These are phyloP conservation scores for Schwanniomyces occidentalis DNA, from an alignment of 805 yeast species.

Conservation along the genomic window DNA sequence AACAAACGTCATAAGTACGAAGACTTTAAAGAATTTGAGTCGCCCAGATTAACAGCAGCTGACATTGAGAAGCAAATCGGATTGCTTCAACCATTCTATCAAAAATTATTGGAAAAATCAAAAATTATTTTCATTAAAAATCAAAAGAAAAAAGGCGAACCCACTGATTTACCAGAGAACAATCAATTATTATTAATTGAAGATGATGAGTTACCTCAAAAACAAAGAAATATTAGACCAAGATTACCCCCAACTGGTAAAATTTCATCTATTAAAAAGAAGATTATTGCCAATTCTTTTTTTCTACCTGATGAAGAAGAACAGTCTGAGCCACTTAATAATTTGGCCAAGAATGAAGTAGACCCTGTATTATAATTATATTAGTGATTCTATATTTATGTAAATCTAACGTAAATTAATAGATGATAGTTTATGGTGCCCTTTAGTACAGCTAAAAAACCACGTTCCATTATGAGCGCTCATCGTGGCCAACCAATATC, in stretches of 20 bases:
- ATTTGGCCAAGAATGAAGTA: no score
- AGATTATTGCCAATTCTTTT: conserved; percentile 52
- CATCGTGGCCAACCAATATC: no score
- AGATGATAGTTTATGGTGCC: no score
- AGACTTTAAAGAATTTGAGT: conserved; percentile 60
- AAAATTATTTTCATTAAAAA: conserved; percentile 41
- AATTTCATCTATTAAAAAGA: conserved; percentile 69
- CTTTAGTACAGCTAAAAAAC: no score
- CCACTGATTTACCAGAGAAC: conserved; percentile 41
- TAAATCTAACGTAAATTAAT: no score
- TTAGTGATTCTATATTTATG: no score
- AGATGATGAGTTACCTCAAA: conserved; percentile 83
- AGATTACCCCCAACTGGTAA: conserved; percentile 91
- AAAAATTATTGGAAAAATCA: conserved; percentile 41
- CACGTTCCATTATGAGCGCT: no score
- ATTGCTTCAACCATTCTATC: conserved; percentile 54
- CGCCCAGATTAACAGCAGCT: conserved; percentile 51
- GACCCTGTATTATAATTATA: no score
- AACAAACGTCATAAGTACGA: conserved; percentile 58
- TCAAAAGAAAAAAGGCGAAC: conserved; percentile 42
- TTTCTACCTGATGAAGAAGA: conserved; percentile 45
- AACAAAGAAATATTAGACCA: conserved; percentile 71
- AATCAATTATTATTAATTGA: conserved; percentile 50
- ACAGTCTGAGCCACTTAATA: no score
- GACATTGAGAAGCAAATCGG: conserved; percentile 58